phyloP scores from a whole-genome alignment of 306 rosid genomes.

The Malus orientalis region DNA sequence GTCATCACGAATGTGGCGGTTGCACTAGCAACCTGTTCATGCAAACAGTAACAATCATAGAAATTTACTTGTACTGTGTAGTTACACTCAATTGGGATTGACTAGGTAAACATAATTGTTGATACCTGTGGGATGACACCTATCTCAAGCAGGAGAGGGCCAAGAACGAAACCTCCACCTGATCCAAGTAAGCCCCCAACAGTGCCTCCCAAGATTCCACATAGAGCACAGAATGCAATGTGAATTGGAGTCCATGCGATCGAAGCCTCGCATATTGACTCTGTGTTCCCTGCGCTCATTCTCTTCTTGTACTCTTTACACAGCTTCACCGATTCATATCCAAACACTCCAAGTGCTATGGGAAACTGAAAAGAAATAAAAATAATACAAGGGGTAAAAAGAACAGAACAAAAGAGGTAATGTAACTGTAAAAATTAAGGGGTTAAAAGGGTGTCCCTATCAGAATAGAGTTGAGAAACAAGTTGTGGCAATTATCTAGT shows the following conservation, averaged over 20 bases:
- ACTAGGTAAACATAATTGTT: background rate
- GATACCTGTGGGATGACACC: conserved; percentile 83
- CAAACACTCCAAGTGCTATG: conserved; percentile 51
- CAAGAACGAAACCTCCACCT: conserved; percentile 82
- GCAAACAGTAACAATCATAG: background rate
- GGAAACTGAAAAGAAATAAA: conserved; percentile 48
- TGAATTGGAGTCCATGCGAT: conserved; percentile 61
- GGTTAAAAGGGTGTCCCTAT: background rate
- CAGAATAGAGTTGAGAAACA: background rate
- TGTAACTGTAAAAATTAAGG: background rate
- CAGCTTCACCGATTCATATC: conserved; percentile 68
- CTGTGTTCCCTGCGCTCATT: conserved; percentile 43
- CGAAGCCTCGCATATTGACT: conserved; percentile 74
- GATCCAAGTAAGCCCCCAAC: conserved; percentile 89
- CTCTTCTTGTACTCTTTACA: conserved; percentile 60
- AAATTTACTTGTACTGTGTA: background rate
- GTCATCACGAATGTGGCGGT: conserved; percentile 91
- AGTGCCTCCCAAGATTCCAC: conserved; percentile 74
- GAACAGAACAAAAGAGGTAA: background rate
- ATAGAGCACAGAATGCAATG: conserved; percentile 63
- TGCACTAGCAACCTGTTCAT: conserved; percentile 80
- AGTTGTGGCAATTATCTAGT: conserved; percentile 3
- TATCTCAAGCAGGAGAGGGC: conserved; percentile 83
- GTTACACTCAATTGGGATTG: background rate
- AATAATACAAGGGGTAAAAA: background rate